Percentiles rank a stretch among this genome's conserved stretches.
phyloP scores from a whole-genome alignment of 305 asterid species.

The Nicotiana rustica region DNA sequence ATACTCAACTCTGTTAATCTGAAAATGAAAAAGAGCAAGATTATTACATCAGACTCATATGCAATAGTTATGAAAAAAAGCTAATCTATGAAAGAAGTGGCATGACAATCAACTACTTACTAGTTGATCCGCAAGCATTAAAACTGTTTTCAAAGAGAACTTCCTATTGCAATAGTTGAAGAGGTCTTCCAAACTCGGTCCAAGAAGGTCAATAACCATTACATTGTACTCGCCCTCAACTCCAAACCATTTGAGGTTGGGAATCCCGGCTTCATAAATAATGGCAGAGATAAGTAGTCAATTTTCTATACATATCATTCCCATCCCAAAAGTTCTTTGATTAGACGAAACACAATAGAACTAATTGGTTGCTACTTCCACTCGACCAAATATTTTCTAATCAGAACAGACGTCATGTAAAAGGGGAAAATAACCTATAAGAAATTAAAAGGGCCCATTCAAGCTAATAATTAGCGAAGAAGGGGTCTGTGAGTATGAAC shows the following conservation, averaged over 20 bases:
- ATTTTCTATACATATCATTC: neutral
- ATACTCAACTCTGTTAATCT: constrained; percentile 98
- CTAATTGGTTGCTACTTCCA: neutral
- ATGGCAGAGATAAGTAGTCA: constrained; percentile 34
- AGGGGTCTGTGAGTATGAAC: neutral
- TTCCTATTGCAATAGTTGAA: constrained; percentile 94
- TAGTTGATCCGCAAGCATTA: constrained; percentile 97
- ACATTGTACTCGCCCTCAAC: constrained; percentile 85
- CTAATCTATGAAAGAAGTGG: constrained; percentile 15
- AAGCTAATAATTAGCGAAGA: neutral
- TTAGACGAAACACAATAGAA: neutral
- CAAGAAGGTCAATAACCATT: constrained; percentile 98
- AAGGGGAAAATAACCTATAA: no score
- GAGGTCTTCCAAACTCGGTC: constrained; percentile 97
- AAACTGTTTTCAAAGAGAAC: constrained; percentile 83
- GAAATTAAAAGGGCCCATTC: neutral
- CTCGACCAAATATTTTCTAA: no score
- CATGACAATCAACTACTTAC: constrained; percentile 54
- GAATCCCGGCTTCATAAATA: constrained; percentile 75
- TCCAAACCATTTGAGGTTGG: constrained; percentile 94
- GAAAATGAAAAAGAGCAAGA: constrained; percentile 31
- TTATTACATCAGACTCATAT: neutral
- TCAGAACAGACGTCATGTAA: no score
- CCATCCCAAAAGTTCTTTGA: neutral
- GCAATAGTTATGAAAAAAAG: neutral